phyloP scores from a whole-genome alignment of 768 basidiomycete species.

The Dentipellis sp. region DNA sequence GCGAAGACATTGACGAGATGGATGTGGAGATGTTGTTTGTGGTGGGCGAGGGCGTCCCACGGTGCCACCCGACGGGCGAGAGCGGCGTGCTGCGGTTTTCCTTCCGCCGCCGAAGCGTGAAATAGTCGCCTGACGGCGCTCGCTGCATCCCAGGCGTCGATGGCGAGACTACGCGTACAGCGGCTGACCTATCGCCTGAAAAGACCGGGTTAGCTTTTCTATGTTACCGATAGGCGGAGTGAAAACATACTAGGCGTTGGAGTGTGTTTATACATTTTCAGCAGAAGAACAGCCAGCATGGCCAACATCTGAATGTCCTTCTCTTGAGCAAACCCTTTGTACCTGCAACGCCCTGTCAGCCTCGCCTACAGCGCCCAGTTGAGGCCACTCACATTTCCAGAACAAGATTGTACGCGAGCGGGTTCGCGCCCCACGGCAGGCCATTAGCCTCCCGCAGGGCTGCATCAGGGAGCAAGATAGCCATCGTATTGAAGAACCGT shows the following conservation, averaged over 20 bases:
- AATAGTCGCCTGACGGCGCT: constrained; percentile 45
- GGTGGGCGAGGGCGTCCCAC: constrained; percentile 34
- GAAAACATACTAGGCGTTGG: neutral
- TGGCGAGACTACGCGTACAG: neutral
- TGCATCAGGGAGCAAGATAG: constrained; percentile 5
- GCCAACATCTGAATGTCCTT: constrained; percentile 80
- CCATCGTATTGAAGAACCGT: constrained; percentile 12
- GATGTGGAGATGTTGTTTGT: constrained; percentile 29
- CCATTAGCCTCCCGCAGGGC: neutral
- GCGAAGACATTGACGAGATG: constrained; percentile 51
- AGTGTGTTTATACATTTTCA: constrained; percentile 32
- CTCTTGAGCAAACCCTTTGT: constrained; percentile 30
- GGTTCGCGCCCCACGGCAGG: constrained; percentile 5
- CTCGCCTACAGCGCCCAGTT: neutral
- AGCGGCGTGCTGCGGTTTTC: constrained; percentile 30
- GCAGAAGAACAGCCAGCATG: constrained; percentile 60
- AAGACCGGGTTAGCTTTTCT: neutral
- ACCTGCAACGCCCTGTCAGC: constrained; percentile 22
- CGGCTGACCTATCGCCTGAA: neutral
- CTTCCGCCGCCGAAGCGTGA: constrained; percentile 32
- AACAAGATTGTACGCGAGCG: constrained; percentile 9
- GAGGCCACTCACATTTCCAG: constrained; percentile 18
- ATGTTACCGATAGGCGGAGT: neutral
- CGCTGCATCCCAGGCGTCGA: constrained; percentile 6
- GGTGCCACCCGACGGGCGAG: constrained; percentile 43